These are phyloP conservation scores for Dactylonectria macrodidyma DNA, from an alignment of 2,329 filamentous ascomycete genomes.

Conservation along the genomic window DNA sequence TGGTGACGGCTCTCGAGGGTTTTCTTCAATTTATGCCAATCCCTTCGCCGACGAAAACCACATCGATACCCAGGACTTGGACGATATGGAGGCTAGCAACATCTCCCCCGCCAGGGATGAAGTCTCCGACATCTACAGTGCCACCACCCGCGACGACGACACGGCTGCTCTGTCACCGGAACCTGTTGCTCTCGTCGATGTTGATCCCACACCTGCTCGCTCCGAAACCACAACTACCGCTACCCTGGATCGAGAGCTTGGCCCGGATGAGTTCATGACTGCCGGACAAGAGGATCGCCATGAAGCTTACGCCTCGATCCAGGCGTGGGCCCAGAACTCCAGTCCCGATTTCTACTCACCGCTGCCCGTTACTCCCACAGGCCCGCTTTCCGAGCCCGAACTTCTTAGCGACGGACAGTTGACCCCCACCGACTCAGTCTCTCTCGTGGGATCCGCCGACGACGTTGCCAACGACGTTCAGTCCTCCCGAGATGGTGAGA, in stretches of 20 bases:
- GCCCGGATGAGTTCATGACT: conserved; percentile 66
- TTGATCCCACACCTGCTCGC: conserved; percentile 42
- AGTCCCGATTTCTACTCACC: conserved; percentile 73
- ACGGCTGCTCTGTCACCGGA: conserved; percentile 36
- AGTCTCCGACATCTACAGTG: conserved; percentile 71
- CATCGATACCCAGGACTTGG: conserved; percentile 64
- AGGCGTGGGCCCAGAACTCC: conserved; percentile 74
- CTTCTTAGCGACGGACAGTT: conserved; percentile 67
- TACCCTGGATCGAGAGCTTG: conserved; percentile 55
- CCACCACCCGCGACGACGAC: conserved; percentile 62
- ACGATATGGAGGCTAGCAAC: conserved; percentile 56
- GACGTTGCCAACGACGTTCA: conserved; percentile 61
- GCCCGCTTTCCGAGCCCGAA: conserved; percentile 67
- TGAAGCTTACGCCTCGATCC: conserved; percentile 72
- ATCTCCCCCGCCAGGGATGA: conserved; percentile 64
- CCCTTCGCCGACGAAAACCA: conserved; percentile 72
- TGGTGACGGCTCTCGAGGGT: conserved; percentile 61
- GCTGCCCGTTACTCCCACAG: conserved; percentile 66
- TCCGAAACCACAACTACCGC: conserved; percentile 43
- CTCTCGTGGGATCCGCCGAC: conserved; percentile 66
- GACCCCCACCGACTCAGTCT: conserved; percentile 73
- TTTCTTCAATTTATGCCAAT: conserved; percentile 67
- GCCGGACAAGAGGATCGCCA: conserved; percentile 63
- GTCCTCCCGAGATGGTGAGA: conserved; percentile 56
- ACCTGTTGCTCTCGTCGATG: conserved; percentile 51